Base-by-base conservation (phyloP, 495 filamentous ascomycete species). In the Aspergillus sparsus region DNA sequence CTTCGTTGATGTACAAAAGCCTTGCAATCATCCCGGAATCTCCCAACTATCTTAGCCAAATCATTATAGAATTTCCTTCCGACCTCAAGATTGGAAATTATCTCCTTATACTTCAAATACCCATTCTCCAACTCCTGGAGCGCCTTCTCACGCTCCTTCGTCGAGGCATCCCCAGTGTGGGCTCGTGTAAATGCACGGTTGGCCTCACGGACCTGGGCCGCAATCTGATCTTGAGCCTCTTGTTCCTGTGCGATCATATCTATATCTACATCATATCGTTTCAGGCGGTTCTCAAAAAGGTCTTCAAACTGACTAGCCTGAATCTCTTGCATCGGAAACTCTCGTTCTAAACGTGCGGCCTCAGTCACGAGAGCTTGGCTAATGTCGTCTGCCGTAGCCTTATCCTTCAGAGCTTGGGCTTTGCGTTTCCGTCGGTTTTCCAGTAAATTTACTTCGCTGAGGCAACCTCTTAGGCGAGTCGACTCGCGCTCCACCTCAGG, bases 11-110 rank as follows among this genome's bases (percentile, higher is more conserved):
- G 88, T 7, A 88, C 89, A 74, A 94, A 97, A 8, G 79, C 83
- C 64, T 87, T 87, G 36, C 82, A 86, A 37, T 89, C 90, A 60
- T 95, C 92, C 18, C 90, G 81, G 62, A 91, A 91, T 27, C 87
- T 80, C 9, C 80, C 85, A 1, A 97, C 86, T 45, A 97, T 92
- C 71, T 88, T 89, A 42, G 86, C 89, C 2, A 98, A 82, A 66
- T 97, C 93, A 68, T 98, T 98, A 76, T 98, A 98, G 70, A 98
- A 98, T 66, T 96, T 97, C 44, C 93, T 76, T 1, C 91, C 94
- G 0, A 88, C 89, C 55, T 97, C 91, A 0, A 97, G 75, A 66
- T 98, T 95, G 44, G 82, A 89, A 44, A 95, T 85, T 54, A 97
- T 88, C 71, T 98, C 93, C 72, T 94, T 95, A 74, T 97, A 97